A percentile compares a stretch with the other conserved stretches of the same genome.
These are phyloP conservation scores for Clarireedia paspali DNA, from an alignment of 2,329 filamentous ascomycete genomes.

Conservation along the genomic window DNA sequence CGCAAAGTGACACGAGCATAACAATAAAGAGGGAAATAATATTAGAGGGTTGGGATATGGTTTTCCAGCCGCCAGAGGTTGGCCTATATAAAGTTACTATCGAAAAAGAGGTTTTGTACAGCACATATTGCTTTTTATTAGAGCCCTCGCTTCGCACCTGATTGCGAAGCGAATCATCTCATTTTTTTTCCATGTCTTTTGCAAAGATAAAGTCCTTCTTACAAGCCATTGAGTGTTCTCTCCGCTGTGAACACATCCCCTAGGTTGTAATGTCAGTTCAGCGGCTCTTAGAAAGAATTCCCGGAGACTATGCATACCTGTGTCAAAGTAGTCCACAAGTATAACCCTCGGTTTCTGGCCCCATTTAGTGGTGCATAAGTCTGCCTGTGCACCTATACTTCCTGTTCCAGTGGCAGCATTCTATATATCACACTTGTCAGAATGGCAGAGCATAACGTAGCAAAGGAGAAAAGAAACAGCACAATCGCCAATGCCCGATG, in stretches of 20 bases:
- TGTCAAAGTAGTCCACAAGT: constrained; percentile 52
- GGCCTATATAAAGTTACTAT: background rate
- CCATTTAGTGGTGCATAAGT: constrained; percentile 39
- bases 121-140: background rate
- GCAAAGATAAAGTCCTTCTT: constrained; percentile 4
- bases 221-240: constrained; percentile 21
- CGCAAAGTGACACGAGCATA: too few relatives aligned
- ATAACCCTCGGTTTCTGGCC: constrained; percentile 44
- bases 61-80: too few relatives aligned
- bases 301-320: constrained; percentile 19
- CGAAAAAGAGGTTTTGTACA: background rate
- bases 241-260: constrained; percentile 27
- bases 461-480: background rate
- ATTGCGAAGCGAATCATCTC: background rate
- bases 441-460: background rate
- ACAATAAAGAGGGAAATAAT: too few relatives aligned
- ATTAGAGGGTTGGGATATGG: too few relatives aligned
- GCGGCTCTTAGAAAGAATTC: background rate
- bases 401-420: constrained; percentile 36
- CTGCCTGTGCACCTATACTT: constrained; percentile 42
- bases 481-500: background rate
- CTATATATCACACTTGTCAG: background rate
- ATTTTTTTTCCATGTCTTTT: background rate
- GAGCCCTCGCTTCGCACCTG: background rate
- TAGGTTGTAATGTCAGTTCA: constrained; percentile 4